Conservation (phyloP, 106 monocot genomes). For the Apostasia shenzhenica region DNA sequence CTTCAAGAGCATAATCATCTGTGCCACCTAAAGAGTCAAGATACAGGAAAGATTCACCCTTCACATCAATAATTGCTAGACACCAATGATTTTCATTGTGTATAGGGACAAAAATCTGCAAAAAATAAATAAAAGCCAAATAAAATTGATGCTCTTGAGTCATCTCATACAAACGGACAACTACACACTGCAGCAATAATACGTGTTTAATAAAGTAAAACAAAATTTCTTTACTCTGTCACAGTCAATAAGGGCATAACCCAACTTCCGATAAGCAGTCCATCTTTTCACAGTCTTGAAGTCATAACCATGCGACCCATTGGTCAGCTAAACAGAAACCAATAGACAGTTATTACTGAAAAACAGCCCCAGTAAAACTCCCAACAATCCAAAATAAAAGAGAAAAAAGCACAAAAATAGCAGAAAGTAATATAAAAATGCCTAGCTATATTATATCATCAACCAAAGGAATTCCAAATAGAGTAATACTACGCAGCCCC, state of each 20-base stretch:
- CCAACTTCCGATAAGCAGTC: conserved; percentile 1
- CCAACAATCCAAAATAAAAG: too few species aligned
- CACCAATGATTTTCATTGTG: conserved; percentile 74
- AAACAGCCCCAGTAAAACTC: too few species aligned
- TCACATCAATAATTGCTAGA: conserved; percentile 61
- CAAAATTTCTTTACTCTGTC: conserved; percentile 6
- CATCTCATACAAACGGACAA: too few species aligned
- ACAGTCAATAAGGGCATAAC: conserved; percentile 6
- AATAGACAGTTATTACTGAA: too few species aligned
- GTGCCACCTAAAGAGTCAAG: conserved; percentile 81
- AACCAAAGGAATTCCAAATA: too few species aligned
- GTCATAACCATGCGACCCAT: conserved; percentile 1
- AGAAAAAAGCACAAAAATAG: too few species aligned
- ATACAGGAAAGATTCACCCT: conserved; percentile 53
- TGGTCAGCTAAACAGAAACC: background rate
- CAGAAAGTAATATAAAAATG: too few species aligned
- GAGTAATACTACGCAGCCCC: too few species aligned
- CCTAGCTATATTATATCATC: too few species aligned
- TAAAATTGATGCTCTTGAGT: background rate
- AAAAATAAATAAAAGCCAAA: conserved; percentile 5
- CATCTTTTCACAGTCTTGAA: conserved; percentile 5
- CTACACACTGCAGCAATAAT: too few species aligned
- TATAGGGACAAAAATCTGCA: conserved; percentile 77
- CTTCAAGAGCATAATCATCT: conserved; percentile 40
- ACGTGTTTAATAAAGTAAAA: background rate